phyloP scores from a whole-genome alignment of 177 flowering plant genomes.

The Vitis hybrid region DNA sequence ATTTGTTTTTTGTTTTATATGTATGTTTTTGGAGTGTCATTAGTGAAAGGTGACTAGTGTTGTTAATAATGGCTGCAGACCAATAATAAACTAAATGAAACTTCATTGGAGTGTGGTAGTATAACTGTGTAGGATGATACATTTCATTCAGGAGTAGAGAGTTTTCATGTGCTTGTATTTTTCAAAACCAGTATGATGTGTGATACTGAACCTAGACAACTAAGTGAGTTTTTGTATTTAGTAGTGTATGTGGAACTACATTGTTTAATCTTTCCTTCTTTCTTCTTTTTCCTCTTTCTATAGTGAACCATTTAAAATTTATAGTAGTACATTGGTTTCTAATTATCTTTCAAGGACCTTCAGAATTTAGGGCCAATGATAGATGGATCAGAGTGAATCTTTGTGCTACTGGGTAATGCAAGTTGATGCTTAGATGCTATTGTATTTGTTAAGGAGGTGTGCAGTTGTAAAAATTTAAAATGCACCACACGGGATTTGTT shows the following conservation, averaged over 20 bases:
- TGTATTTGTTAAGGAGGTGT: not conserved
- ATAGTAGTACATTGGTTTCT: not conserved
- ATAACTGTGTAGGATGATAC: not conserved
- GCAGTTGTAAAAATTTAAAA: not conserved
- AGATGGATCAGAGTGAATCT: not conserved
- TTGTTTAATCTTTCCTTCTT: too few species aligned
- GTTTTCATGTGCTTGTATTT: not conserved
- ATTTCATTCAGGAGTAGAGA: not conserved
- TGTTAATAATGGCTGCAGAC: not conserved
- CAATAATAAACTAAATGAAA: not conserved
- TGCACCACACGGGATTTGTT: not conserved
- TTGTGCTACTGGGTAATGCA: not conserved
- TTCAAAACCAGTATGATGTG: not conserved
- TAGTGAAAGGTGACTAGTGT: too few species aligned
- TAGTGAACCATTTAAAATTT: not conserved
- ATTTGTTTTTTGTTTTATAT: not conserved
- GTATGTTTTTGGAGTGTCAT: not conserved
- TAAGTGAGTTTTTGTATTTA: not conserved
- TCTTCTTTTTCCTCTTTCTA: too few species aligned
- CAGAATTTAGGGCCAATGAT: not conserved
- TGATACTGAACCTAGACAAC: not conserved
- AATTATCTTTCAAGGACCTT: not conserved
- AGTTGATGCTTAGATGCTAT: not conserved
- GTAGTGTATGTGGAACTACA: too few species aligned
- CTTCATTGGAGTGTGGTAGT: not conserved